These are phyloP conservation scores for Clitopilus hobsonii DNA, from an alignment of 768 basidiomycete species.

Conservation along the genomic window DNA sequence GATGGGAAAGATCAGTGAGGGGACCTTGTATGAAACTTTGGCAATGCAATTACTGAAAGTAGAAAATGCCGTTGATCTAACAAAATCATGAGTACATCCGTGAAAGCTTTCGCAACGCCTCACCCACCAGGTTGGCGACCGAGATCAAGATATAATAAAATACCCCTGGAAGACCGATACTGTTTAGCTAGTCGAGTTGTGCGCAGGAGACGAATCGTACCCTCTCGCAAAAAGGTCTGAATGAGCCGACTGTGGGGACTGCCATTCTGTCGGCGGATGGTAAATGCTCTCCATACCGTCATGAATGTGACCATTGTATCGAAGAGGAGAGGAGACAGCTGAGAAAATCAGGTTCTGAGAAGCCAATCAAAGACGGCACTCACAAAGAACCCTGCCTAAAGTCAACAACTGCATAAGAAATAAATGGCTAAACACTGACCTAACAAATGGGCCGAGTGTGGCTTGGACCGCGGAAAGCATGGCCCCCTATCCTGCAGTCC, in stretches of 20 bases:
- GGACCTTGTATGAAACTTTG: background rate
- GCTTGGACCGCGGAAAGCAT: constrained; percentile 78
- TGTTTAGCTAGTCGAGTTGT: background rate
- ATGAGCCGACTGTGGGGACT: constrained; percentile 76
- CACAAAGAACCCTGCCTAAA: constrained; percentile 50
- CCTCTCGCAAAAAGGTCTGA: constrained; percentile 82
- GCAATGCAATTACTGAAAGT: constrained; percentile 75
- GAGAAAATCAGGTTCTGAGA: background rate
- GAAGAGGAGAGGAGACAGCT: constrained; percentile 80
- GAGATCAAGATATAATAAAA: constrained; percentile 86
- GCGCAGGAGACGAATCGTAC: constrained; percentile 24
- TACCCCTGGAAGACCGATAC: constrained; percentile 43
- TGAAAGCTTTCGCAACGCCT: background rate
- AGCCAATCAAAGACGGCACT: constrained; percentile 18
- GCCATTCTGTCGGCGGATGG: constrained; percentile 69
- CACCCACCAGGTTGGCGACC: constrained; percentile 67
- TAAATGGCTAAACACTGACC: constrained; percentile 37
- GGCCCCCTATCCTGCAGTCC: constrained; percentile 53
- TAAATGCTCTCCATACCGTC: constrained; percentile 76
- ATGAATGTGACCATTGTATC: constrained; percentile 78
- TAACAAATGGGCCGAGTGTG: constrained; percentile 77
- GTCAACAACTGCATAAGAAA: constrained; percentile 1
- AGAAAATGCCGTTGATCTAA: constrained; percentile 77
- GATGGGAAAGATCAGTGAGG: background rate
- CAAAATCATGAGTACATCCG: constrained; percentile 2